Evolutionary conservation across 208 protist genomes (phyloP).

Genomic region (Crithidia mellificae): DNA sequence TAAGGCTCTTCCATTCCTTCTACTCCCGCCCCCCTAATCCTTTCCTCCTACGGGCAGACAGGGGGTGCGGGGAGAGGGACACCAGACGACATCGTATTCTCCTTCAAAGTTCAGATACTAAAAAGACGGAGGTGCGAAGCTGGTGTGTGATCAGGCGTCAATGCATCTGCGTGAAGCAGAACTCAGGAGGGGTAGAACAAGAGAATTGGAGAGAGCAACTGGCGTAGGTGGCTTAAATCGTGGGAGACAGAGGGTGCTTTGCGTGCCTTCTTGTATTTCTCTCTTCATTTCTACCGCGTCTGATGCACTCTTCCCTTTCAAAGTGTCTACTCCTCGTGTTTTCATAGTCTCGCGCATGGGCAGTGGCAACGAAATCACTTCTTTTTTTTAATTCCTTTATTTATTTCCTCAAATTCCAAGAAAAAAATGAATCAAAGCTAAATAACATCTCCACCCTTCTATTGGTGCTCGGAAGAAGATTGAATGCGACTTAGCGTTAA

Average conservation of each 20-base stretch:
- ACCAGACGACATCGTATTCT: constrained; percentile 15
- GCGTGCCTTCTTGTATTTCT: background rate
- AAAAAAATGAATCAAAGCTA: constrained; percentile 25
- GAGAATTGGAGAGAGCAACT: background rate
- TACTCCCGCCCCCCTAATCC: background rate
- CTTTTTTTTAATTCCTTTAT: constrained; percentile 24
- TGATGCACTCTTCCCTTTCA: background rate
- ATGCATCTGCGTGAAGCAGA: background rate
- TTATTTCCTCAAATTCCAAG: constrained; percentile 20
- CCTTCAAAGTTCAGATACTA: constrained; percentile 2
- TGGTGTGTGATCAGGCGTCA: constrained; percentile 21
- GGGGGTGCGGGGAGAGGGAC: constrained; percentile 4
- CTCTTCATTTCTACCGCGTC: too few species aligned
- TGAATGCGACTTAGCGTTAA: too few species aligned
- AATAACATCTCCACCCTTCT: too few species aligned
- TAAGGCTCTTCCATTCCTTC: constrained; percentile 11
- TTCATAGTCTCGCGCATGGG: background rate
- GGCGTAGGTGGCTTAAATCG: too few species aligned
- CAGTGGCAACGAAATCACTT: constrained; percentile 24
- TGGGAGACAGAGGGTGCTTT: too few species aligned
- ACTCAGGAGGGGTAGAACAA: background rate
- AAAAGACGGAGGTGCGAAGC: constrained; percentile 22
- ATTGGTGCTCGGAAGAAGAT: too few species aligned
- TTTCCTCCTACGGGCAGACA: background rate
- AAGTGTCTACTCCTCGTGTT: too few species aligned